These are phyloP conservation scores for Xylaria intraflava DNA, from an alignment of 495 filamentous ascomycete species.

Conservation along the genomic window DNA sequence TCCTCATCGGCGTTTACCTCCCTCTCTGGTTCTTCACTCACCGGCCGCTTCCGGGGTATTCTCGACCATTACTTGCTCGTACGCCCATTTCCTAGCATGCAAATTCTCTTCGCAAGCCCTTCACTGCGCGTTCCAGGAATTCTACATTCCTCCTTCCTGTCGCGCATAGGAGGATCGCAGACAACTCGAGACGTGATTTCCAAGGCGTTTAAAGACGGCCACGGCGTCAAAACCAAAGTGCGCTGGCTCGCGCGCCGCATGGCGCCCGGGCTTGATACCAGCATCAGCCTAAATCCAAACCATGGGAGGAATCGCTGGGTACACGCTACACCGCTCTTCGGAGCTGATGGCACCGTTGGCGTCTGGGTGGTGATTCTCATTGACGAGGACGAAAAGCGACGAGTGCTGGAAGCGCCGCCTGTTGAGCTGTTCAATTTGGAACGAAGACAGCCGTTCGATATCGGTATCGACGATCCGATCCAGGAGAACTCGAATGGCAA, in stretches of 20 bases:
- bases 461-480: neutral
- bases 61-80: slow-evolving; percentile 57
- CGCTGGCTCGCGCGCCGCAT: slow-evolving; percentile 52
- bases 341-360: slow-evolving; percentile 50
- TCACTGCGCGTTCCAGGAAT: slow-evolving; percentile 59
- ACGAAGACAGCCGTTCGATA: slow-evolving; percentile 5
- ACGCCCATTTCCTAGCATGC: slow-evolving; percentile 53
- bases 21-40: slow-evolving; percentile 4
- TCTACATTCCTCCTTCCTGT: slow-evolving; percentile 55
- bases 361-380: slow-evolving; percentile 63
- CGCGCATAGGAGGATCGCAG: slow-evolving; percentile 50
- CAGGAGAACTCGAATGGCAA: neutral
- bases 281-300: neutral
- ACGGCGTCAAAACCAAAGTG: slow-evolving; percentile 55
- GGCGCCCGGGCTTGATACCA: slow-evolving; percentile 45
- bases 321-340: slow-evolving; percentile 56
- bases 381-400: slow-evolving; percentile 35
- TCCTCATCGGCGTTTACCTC: slow-evolving; percentile 5
- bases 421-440: neutral
- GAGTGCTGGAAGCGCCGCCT: slow-evolving; percentile 1
- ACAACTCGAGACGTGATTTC: slow-evolving; percentile 48
- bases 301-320: slow-evolving; percentile 52
- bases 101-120: slow-evolving; percentile 60
- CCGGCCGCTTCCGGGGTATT: slow-evolving; percentile 33
- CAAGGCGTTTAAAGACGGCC: slow-evolving; percentile 48